Percentiles rank a stretch among this genome's conserved stretches.
These are phyloP conservation scores for Diaporthe helianthi DNA, from an alignment of 2,329 filamentous ascomycete genomes.

Conservation along the genomic window DNA sequence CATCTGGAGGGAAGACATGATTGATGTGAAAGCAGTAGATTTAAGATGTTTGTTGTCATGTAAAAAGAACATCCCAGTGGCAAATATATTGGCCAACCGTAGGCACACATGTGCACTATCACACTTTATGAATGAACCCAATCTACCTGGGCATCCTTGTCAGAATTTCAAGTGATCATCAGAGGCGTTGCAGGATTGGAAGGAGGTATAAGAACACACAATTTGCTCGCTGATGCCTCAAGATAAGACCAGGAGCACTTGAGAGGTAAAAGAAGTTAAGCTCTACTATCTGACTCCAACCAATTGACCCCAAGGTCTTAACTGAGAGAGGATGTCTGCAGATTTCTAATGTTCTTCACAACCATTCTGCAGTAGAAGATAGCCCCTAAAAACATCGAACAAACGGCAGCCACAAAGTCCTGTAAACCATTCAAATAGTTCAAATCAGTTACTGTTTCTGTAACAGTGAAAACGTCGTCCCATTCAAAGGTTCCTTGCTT, in stretches of 20 bases:
- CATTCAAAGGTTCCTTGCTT: background rate
- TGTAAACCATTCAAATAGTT: rapidly evolving
- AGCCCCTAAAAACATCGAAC: background rate
- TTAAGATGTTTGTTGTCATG: too few relatives aligned
- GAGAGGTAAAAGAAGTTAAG: background rate
- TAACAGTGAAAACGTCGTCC: background rate
- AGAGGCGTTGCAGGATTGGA: too few relatives aligned
- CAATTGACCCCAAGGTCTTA: background rate
- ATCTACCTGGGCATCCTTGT: too few relatives aligned
- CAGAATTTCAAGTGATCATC: background rate
- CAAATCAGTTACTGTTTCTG: background rate
- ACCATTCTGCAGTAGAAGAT: too few relatives aligned
- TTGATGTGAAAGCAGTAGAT: too few relatives aligned
- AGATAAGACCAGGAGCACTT: background rate
- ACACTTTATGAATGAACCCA: too few relatives aligned
- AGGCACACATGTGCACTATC: too few relatives aligned
- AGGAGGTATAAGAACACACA: background rate
- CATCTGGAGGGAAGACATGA: too few relatives aligned
- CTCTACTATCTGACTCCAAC: background rate
- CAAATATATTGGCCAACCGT: too few relatives aligned
- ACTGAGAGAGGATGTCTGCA: background rate
- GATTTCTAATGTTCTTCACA: background rate
- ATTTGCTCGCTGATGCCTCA: background rate
- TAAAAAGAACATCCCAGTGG: too few relatives aligned
- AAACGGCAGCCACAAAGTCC: background rate